Evolutionary conservation across 768 basidiomycete species (phyloP), one percentile per base, ranked within the genome.

Genomic region (Suillus fuscotomentosus): DNA sequence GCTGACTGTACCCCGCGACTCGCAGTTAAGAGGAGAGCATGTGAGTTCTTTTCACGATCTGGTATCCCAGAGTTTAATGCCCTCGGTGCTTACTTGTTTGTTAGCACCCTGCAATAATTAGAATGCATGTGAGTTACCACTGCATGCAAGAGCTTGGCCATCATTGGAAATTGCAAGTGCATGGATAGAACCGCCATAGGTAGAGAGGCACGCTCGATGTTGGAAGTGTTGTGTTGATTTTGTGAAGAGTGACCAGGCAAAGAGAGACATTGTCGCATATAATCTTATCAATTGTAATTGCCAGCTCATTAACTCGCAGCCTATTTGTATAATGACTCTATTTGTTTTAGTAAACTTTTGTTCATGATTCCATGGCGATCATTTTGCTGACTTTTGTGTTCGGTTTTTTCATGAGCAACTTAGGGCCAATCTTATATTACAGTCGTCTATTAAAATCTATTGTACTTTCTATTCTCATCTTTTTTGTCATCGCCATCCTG

Each of bases 11-110:
- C 60, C 64, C 38, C 54, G 2, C 4, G 45, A 56, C 3, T 39
- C 63, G 3, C 51, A 22, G 24, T 50, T 13, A 14, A 24, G 11
- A 14, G 47, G 55, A 5, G 57, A 60, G 38, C 43, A 64, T 31
- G 63, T 6, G 22, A 66, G 41, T 47, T 62, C 56, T 42, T 43
- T 61, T n/a, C 3, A 24, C 2, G 41, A 36, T 7, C 17, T 13
- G 10, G 60, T 42, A 61, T 59, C 51, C 63, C 66, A 67, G 22
- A 66, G n/a, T 10, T 57, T 38, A 17, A 66, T 53, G 5, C 64
- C 61, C 4, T 65, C 3, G 1, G 60, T 67, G 3, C 56, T 56
- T 67, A 38, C 14, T 41, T 53, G 34, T 42, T 43, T 39, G 11
- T 62, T 38, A 62, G 27, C 13, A 31, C 31, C 9, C 48, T 48